These are phyloP conservation scores for Cyberlindnera maclurae DNA, from an alignment of 805 yeast genomes.

Conservation along the genomic window DNA sequence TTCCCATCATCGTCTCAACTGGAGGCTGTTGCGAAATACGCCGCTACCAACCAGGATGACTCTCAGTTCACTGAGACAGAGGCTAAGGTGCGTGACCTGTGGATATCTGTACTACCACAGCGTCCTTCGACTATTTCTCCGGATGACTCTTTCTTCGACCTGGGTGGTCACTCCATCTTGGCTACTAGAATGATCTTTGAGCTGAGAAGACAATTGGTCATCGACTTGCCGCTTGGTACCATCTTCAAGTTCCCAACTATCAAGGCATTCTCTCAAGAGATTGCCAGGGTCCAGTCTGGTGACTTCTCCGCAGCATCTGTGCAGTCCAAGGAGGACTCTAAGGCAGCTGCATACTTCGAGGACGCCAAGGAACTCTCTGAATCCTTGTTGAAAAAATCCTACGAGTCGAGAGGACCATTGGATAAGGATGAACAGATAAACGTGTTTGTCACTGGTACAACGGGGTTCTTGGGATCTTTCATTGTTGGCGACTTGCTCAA, in stretches of 20 bases:
- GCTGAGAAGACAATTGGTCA: constrained; percentile 65
- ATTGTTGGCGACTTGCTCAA: constrained; percentile 69
- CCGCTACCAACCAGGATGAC: constrained; percentile 35
- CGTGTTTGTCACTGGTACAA: constrained; percentile 89
- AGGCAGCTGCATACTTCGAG: constrained; percentile 44
- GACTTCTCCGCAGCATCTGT: constrained; percentile 39
- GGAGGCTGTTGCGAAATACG: constrained; percentile 58
- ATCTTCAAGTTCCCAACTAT: constrained; percentile 89
- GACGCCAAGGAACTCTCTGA: constrained; percentile 60
- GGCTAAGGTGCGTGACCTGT: constrained; percentile 64
- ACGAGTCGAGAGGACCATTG: constrained; percentile 35
- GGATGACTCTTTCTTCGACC: constrained; percentile 87
- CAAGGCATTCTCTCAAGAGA: constrained; percentile 65
- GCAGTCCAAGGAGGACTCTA: constrained; percentile 25
- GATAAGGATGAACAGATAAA: constrained; percentile 35
- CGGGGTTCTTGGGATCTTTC: constrained; percentile 94
- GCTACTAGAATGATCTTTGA: constrained; percentile 97
- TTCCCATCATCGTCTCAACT: constrained; percentile 89
- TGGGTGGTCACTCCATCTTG: constrained; percentile 96
- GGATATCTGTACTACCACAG: constrained; percentile 82
- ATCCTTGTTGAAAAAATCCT: constrained; percentile 35
- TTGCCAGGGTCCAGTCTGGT: constrained; percentile 49
- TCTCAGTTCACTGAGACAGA: constrained; percentile 59
- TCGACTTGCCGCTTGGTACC: constrained; percentile 84
- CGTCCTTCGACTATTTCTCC: constrained; percentile 72